phyloP scores from a whole-genome alignment of 1,139 yeast genomes.

The Candida gigantensis region DNA sequence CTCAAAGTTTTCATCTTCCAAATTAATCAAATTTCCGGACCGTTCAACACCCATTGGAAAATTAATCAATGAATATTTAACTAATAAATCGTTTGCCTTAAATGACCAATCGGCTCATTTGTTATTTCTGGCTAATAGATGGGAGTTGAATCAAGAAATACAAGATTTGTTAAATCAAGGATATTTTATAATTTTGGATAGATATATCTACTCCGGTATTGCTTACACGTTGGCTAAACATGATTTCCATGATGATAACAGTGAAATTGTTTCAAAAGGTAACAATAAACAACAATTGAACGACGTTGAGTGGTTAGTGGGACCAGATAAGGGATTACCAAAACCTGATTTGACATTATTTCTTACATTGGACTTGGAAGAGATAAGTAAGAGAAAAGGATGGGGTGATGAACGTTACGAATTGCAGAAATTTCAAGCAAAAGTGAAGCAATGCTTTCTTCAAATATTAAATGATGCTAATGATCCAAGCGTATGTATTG shows the following conservation, averaged over 20 bases:
- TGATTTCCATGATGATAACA: conserved; percentile 10
- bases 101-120: conserved; percentile 83
- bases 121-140: conserved; percentile 88
- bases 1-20: conserved; percentile 38
- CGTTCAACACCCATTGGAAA: conserved; percentile 80
- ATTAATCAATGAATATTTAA: conserved; percentile 73
- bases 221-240: conserved; percentile 89
- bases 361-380: conserved; percentile 59
- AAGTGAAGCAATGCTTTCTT: conserved; percentile 64
- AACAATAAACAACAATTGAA: conserved; percentile 41
- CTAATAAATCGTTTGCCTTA: conserved; percentile 47
- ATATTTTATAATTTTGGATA: conserved; percentile 65
- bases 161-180: conserved; percentile 51
- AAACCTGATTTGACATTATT: conserved; percentile 84
- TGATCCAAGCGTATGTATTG: conserved; percentile 37
- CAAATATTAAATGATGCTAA: conserved; percentile 37
- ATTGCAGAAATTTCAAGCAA: conserved; percentile 63
- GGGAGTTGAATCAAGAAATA: conserved; percentile 73
- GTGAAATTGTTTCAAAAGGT: conserved; percentile 10
- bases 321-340: conserved; percentile 84
- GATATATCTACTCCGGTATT: conserved; percentile 91
- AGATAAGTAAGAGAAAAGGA: conserved; percentile 60
- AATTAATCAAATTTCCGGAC: conserved; percentile 79
- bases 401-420: conserved; percentile 96
- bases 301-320: conserved; percentile 70